A percentile compares a stretch with the other conserved stretches of the same genome.
Conservation (phyloP, 2,329 filamentous ascomycete species). For the Trichoderma guizhouense region DNA sequence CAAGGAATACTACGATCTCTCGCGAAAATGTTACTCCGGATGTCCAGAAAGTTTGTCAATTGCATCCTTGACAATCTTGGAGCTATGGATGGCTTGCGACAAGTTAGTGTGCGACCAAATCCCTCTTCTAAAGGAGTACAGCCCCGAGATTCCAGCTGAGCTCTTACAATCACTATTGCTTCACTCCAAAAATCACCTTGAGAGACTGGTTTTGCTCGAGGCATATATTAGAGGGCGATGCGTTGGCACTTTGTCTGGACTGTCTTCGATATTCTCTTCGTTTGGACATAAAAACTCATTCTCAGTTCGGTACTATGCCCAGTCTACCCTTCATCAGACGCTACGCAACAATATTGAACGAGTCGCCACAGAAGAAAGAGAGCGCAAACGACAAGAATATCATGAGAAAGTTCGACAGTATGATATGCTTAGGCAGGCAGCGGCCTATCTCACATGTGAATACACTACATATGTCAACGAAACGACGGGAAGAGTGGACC, state of each 20-base stretch:
- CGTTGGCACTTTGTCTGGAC: background rate
- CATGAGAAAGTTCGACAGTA: background rate
- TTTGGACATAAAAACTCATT: background rate
- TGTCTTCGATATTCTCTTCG: background rate
- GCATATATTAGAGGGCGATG: background rate
- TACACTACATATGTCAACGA: background rate
- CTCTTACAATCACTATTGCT: background rate
- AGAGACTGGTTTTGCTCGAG: background rate
- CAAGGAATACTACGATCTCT: background rate
- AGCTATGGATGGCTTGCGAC: background rate
- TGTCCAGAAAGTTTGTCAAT: background rate
- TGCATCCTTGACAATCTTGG: background rate
- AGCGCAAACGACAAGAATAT: background rate
- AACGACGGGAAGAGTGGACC: background rate
- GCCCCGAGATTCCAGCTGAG: background rate
- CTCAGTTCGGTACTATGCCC: background rate
- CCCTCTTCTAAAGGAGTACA: background rate
- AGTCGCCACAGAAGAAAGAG: background rate
- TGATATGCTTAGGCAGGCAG: rapidly evolving
- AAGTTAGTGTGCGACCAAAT: background rate
- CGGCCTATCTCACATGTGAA: background rate
- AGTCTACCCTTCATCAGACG: background rate
- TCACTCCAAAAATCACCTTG: background rate
- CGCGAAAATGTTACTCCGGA: background rate
- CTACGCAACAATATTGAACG: background rate